These are phyloP conservation scores for Backusella tuberculispora DNA, from an alignment of 192 early-diverging fungal genomes.

Conservation along the genomic window DNA sequence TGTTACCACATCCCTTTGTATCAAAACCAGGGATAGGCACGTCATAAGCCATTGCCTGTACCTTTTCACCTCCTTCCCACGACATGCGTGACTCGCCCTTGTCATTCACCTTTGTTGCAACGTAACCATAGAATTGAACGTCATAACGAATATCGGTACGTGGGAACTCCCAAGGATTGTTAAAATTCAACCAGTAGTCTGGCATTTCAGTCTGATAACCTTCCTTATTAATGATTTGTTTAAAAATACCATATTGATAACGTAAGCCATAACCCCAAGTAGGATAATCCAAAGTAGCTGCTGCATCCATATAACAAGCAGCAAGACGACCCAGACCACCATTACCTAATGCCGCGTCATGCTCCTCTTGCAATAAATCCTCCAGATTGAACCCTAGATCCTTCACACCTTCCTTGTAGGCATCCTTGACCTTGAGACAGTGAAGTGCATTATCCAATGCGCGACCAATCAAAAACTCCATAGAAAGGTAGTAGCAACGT, in stretches of 20 bases:
- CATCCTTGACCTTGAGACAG: conserved; percentile 80
- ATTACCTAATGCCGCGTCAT: conserved; percentile 96
- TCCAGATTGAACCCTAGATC: conserved; percentile 92
- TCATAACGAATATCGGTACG: conserved; percentile 91
- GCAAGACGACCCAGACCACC: conserved; percentile 96
- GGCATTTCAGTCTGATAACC: conserved; percentile 95
- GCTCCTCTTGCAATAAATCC: conserved; percentile 92
- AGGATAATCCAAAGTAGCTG: conserved; percentile 92
- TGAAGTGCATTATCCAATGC: conserved; percentile 96
- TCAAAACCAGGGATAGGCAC: conserved; percentile 97
- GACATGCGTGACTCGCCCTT: conserved; percentile 63
- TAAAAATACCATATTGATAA: conserved; percentile 98
- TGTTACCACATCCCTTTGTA: conserved; percentile 95
- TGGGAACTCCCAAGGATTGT: conserved; percentile 97
- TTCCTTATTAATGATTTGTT: conserved; percentile 88
- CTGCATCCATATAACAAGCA: conserved; percentile 96
- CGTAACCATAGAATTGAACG: conserved; percentile 88
- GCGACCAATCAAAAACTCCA: conserved; percentile 96
- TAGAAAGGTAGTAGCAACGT: conserved; percentile 95
- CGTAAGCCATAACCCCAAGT: conserved; percentile 97
- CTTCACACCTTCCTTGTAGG: conserved; percentile 62
- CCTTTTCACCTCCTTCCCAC: conserved; percentile 87
- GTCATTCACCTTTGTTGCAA: conserved; percentile 71
- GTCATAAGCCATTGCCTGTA: conserved; percentile 94
- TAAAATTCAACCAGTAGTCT: conserved; percentile 96